Evolutionary conservation across 108 stramenopile genomes (phyloP).

Genomic region (Skeletonema grethae): DNA sequence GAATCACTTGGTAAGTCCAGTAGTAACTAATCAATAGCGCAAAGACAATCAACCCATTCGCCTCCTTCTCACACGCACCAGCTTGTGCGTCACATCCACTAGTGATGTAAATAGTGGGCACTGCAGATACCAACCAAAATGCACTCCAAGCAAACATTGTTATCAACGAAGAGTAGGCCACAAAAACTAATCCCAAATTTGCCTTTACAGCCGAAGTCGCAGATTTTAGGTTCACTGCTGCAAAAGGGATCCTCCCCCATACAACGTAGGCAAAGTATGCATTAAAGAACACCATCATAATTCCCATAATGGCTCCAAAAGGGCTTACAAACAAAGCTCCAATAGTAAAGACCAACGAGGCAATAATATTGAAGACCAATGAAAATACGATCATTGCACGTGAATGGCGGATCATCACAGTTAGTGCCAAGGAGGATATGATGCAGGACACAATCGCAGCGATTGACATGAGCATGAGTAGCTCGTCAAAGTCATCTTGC

Average conservation of each 20-base stretch:
- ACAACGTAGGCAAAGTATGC: constrained; percentile 66
- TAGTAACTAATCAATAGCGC: constrained; percentile 69
- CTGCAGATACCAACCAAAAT: constrained; percentile 62
- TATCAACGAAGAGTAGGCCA: constrained; percentile 64
- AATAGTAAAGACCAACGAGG: constrained; percentile 40
- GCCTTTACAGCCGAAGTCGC: constrained; percentile 69
- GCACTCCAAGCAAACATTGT: constrained; percentile 58
- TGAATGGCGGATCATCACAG: constrained; percentile 53
- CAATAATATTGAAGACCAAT: constrained; percentile 61
- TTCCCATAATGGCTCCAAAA: constrained; percentile 47
- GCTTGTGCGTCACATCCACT: constrained; percentile 52
- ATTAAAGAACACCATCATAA: constrained; percentile 40
- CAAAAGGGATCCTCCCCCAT: constrained; percentile 81
- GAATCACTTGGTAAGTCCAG: constrained; percentile 81
- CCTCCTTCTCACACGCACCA: constrained; percentile 48
- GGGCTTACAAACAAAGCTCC: constrained; percentile 39
- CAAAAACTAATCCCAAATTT: constrained; percentile 65
- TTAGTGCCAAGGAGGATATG: constrained; percentile 26
- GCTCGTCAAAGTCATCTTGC: constrained; percentile 23
- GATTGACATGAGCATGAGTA: constrained; percentile 33
- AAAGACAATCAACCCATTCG: constrained; percentile 44
- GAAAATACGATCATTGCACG: constrained; percentile 63
- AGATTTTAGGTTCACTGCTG: constrained; percentile 70
- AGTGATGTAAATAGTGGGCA: constrained; percentile 54
- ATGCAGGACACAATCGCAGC: constrained; percentile 32